These are phyloP conservation scores for Euclidium syriacum DNA, from an alignment of 345 rosid species.

Conservation along the genomic window DNA sequence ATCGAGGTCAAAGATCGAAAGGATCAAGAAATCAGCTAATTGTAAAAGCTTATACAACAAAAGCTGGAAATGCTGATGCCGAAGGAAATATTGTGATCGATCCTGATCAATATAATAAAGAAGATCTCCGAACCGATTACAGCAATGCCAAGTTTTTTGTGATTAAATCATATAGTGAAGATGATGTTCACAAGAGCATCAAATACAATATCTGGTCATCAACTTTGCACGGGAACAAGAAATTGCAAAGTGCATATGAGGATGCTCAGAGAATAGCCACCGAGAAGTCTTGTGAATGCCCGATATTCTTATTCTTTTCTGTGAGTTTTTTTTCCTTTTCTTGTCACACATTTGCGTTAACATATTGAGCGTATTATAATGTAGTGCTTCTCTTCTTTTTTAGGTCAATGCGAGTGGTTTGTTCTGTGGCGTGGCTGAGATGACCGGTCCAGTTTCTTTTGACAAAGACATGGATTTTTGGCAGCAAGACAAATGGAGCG, in stretches of 20 bases:
- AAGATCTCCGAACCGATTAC: conserved; percentile 54
- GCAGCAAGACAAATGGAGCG: conserved; percentile 99
- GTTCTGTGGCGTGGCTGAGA: conserved; percentile 96
- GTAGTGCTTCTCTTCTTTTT: neutral
- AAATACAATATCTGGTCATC: conserved; percentile 95
- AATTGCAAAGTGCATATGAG: conserved; percentile 70
- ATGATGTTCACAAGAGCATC: conserved; percentile 98
- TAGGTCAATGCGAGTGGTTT: conserved; percentile 98
- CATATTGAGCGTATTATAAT: conserved; percentile 14
- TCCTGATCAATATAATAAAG: conserved; percentile 70
- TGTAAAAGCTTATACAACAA: conserved; percentile 61
- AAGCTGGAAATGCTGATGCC: conserved; percentile 49
- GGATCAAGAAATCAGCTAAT: conserved; percentile 47
- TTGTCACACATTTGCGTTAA: neutral
- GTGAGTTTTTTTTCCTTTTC: conserved; percentile 42
- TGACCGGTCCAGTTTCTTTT: conserved; percentile 84
- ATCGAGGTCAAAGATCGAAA: conserved; percentile 59
- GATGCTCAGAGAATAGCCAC: conserved; percentile 61
- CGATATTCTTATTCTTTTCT: conserved; percentile 82
- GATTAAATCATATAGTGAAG: conserved; percentile 94
- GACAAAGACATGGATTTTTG: conserved; percentile 87
- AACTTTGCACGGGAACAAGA: conserved; percentile 93
- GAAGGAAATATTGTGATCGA: conserved; percentile 59
- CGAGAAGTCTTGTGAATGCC: conserved; percentile 51
- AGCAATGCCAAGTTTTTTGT: conserved; percentile 73